Percentiles rank a stretch among this genome's conserved stretches.
Conservation (phyloP, 2,329 filamentous ascomycete species). For the Phoma sp. region DNA sequence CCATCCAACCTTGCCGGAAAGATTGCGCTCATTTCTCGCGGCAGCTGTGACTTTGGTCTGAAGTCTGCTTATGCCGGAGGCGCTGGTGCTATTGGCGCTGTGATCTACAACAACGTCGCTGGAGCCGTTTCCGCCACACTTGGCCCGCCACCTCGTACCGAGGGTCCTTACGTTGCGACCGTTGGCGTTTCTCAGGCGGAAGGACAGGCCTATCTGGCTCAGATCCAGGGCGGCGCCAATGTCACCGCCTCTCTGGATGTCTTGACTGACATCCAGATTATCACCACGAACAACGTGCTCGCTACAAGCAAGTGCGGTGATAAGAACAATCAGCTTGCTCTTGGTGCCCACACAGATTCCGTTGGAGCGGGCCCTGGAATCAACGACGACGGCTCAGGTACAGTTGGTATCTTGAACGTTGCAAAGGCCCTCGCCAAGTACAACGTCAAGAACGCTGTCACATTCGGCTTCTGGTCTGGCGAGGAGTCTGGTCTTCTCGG, state of each 20-base stretch:
- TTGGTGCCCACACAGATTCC: slow-evolving; percentile 49
- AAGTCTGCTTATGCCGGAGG: slow-evolving; percentile 73
- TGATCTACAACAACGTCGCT: slow-evolving; percentile 76
- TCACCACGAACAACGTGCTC: slow-evolving; percentile 53
- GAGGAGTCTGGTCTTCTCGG: slow-evolving; percentile 49
- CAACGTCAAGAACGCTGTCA: slow-evolving; percentile 51
- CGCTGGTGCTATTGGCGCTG: slow-evolving; percentile 72
- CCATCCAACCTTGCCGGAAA: slow-evolving; percentile 63
- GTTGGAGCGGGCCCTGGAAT: slow-evolving; percentile 48
- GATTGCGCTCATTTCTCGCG: slow-evolving; percentile 74
- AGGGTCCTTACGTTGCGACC: slow-evolving; percentile 66
- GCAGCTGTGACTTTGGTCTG: slow-evolving; percentile 71
- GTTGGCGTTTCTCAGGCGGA: slow-evolving; percentile 69
- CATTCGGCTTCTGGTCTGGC: slow-evolving; percentile 49
- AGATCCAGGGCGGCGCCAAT: slow-evolving; percentile 55
- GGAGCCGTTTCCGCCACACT: slow-evolving; percentile 68
- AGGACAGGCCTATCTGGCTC: slow-evolving; percentile 62
- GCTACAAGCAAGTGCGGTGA: slow-evolving; percentile 46
- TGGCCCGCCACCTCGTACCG: slow-evolving; percentile 62
- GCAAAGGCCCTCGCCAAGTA: slow-evolving; percentile 47
- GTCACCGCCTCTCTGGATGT: slow-evolving; percentile 51
- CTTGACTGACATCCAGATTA: slow-evolving; percentile 53
- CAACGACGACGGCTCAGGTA: slow-evolving; percentile 50
- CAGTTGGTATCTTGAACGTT: slow-evolving; percentile 45
- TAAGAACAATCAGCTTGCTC: slow-evolving; percentile 42